Base-by-base conservation (phyloP, 495 filamentous ascomycete species). In the Xylaria scruposa region DNA sequence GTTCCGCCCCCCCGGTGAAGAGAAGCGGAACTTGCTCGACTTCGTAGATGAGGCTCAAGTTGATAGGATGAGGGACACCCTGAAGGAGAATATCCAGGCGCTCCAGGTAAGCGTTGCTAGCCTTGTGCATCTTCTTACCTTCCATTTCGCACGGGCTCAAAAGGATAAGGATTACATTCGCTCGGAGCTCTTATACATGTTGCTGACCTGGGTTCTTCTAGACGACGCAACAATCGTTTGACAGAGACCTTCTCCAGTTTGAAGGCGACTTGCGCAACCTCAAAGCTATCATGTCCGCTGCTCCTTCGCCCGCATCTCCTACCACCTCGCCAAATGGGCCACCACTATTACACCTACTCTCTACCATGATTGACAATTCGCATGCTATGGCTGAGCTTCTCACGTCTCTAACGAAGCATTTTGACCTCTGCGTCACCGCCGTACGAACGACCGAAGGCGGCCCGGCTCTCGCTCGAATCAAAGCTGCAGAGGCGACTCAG, bases 361-460 rank as follows among this genome's bases (percentile, higher is more conserved):
- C 89, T 59, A 85, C 87, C 6, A 86, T 98, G 44, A 91, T 97
- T 75, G 85, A 85, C 63, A 90, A 94, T 72, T 95, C 96, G 0
- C 90, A 91, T 73, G 91, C 90, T 72, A 96, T 97, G 92, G 96
- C 94, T 38, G 83, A 88, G 63, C 84, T 93, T 26, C 86, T 99
- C 0, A 89, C 95, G 73, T 92, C 91, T 3, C 85, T 99, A 26
- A 94, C 93, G n/a, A 85, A 85, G 17, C 97, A 99, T 81, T 98
- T 97, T 75, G 96, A 99, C 80, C 90, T 97, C 68, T 99, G 96
- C 77, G 93, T 96, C 26, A 94, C 90, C 4, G 97, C 97, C 0
- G 90, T 98, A 38, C 92, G 94, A 73, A 92, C 95, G 71, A 97
- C 95, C 2, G 95, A 98, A 83, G 96, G 95, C 31, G 94, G 94